phyloP scores from a whole-genome alignment of 257 asterid genomes.

The Gentiana dahurica region DNA sequence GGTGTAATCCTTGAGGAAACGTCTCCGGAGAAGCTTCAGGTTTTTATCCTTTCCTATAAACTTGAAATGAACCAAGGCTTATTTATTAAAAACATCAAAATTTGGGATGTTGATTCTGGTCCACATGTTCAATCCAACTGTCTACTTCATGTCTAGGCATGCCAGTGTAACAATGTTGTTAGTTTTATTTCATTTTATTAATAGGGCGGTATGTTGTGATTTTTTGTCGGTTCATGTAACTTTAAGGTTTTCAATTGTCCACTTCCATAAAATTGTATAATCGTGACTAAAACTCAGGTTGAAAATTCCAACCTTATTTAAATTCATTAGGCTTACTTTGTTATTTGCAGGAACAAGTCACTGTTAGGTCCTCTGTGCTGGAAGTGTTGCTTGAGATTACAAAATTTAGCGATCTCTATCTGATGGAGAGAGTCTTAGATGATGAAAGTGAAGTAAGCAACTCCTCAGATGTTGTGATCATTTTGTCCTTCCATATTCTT shows the following conservation, averaged over 20 bases:
- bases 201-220: too few relatives aligned
- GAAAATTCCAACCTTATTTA: neutral
- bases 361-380: constrained; percentile 71
- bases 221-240: too few relatives aligned
- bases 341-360: constrained; percentile 75
- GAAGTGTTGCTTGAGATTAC: constrained; percentile 88
- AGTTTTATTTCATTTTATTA: too few relatives aligned
- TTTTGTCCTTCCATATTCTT: neutral
- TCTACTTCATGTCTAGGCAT: too few relatives aligned
- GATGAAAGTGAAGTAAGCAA: constrained; percentile 74
- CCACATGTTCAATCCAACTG: too few relatives aligned
- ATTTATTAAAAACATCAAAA: neutral
- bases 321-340: neutral
- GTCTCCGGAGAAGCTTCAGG: constrained; percentile 92
- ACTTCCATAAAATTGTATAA: too few relatives aligned
- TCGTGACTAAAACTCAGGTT: too few relatives aligned
- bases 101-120: too few relatives aligned
- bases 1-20: constrained; percentile 78
- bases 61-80: neutral
- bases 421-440: constrained; percentile 92
- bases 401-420: constrained; percentile 85
- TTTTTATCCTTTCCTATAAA: constrained; percentile 12
- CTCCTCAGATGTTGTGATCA: neutral
- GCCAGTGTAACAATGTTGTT: too few relatives aligned
- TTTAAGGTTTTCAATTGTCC: too few relatives aligned